phyloP scores from a whole-genome alignment of 495 filamentous ascomycete genomes.

The Clavariopsis aquatica region DNA sequence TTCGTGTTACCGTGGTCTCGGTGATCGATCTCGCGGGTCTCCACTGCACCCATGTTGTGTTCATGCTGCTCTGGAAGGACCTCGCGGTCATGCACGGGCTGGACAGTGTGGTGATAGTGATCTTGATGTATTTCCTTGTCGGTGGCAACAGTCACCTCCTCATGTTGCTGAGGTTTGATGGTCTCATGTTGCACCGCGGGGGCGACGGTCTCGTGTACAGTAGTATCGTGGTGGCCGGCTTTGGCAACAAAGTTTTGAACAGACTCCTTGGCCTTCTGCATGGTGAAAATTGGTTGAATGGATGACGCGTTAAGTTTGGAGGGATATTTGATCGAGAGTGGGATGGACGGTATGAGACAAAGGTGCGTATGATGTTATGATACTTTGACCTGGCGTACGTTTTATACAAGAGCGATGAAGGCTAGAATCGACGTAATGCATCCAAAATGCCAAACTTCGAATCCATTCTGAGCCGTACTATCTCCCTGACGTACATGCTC shows the following conservation, averaged over 20 bases:
- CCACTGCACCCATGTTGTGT: conserved; percentile 52
- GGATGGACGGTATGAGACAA: no score
- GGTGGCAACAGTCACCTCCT: conserved; percentile 58
- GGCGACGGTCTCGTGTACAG: conserved; percentile 61
- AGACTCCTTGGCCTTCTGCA: conserved; percentile 60
- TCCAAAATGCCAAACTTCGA: neutral
- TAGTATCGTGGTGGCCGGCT: conserved; percentile 61
- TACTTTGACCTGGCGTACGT: no score
- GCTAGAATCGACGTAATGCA: neutral
- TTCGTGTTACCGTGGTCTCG: conserved; percentile 52
- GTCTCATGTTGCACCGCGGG: conserved; percentile 61
- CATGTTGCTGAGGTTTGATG: conserved; percentile 54
- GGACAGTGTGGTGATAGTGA: conserved; percentile 50
- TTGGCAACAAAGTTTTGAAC: conserved; percentile 57
- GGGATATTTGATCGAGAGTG: neutral
- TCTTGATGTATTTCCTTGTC: conserved; percentile 60
- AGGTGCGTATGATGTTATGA: no score
- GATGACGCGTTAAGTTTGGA: neutral
- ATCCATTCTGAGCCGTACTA: neutral
- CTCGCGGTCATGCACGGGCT: conserved; percentile 44
- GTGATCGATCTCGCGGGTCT: conserved; percentile 58
- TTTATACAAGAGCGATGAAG: neutral
- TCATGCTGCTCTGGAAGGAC: conserved; percentile 45
- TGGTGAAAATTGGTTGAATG: conserved; percentile 39
- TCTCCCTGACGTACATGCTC: conserved; percentile 1